These are phyloP conservation scores for Pharnaceum exiguum DNA, from an alignment of 148 eudicot species.

Conservation along the genomic window DNA sequence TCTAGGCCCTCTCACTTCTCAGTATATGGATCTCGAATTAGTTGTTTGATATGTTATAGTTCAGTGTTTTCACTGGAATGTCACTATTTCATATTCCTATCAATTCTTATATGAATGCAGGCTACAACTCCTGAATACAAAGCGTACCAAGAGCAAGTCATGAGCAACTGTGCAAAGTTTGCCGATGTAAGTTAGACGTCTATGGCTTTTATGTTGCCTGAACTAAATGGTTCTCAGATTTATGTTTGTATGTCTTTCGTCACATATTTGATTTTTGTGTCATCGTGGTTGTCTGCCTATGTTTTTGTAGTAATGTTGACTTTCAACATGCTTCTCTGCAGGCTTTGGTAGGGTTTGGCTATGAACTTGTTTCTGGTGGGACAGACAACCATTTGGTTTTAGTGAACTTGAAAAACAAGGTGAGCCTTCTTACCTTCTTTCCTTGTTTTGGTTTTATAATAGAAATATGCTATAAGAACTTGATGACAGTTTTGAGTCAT, in stretches of 20 bases:
- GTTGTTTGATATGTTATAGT: background rate
- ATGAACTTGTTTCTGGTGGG: slow-evolving; percentile 98
- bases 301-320: background rate
- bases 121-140: slow-evolving; percentile 85
- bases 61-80: background rate
- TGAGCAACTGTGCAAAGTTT: slow-evolving; percentile 81
- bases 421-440: slow-evolving; percentile 13
- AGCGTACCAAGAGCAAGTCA: slow-evolving; percentile 98
- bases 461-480: background rate
- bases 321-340: slow-evolving; percentile 30
- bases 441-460: background rate
- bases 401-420: slow-evolving; percentile 91
- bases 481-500: no score
- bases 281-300: background rate
- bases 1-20: background rate
- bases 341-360: slow-evolving; percentile 63
- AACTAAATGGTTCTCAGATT: background rate
- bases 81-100: no score
- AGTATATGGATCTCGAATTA: background rate
- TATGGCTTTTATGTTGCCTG: slow-evolving; percentile 1
- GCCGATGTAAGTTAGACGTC: slow-evolving; percentile 53
- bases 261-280: background rate
- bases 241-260: background rate
- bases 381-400: slow-evolving; percentile 94
- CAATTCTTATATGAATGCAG: slow-evolving; percentile 31